These are phyloP conservation scores for Plasmopara muralis DNA, from an alignment of 352 stramenopile species.

Conservation along the genomic window DNA sequence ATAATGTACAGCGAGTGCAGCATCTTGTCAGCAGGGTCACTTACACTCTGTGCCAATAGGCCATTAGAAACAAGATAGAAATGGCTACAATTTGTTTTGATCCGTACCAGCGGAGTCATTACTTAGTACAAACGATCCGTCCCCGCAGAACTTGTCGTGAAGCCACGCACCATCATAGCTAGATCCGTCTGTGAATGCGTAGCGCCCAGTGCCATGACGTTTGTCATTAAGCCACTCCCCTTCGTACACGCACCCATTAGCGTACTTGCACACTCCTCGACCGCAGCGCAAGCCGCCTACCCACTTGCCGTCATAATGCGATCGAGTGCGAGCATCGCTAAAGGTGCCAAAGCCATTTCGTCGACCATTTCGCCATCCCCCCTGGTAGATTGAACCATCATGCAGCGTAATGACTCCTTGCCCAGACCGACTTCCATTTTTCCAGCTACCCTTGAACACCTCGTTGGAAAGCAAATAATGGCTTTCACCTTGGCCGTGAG, in stretches of 20 bases:
- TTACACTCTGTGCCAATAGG: too few species aligned
- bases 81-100: too few species aligned
- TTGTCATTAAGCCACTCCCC: slow-evolving; percentile 77
- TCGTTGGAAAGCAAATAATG: slow-evolving; percentile 28
- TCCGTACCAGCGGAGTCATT: background rate
- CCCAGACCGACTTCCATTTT: too few species aligned
- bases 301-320: too few species aligned
- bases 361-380: too few species aligned
- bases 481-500: slow-evolving; percentile 54
- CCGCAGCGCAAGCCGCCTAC: too few species aligned
- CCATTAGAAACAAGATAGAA: too few species aligned
- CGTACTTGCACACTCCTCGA: too few species aligned
- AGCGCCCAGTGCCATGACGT: slow-evolving; percentile 70
- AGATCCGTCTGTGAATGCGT: slow-evolving; percentile 64
- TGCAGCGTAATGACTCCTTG: too few species aligned
- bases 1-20: slow-evolving; percentile 92
- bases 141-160: slow-evolving; percentile 60
- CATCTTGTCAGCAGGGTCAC: slow-evolving; percentile 31
- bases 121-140: slow-evolving; percentile 57
- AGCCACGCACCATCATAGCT: slow-evolving; percentile 84
- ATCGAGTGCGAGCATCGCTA: too few species aligned
- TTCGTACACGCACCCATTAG: slow-evolving; percentile 57
- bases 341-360: too few species aligned
- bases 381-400: too few species aligned
- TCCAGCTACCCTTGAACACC: slow-evolving; percentile 30